Base-by-base conservation (phyloP, 1,284 basidiomycete genomes). In the Fomitopsis pinicola region DNA sequence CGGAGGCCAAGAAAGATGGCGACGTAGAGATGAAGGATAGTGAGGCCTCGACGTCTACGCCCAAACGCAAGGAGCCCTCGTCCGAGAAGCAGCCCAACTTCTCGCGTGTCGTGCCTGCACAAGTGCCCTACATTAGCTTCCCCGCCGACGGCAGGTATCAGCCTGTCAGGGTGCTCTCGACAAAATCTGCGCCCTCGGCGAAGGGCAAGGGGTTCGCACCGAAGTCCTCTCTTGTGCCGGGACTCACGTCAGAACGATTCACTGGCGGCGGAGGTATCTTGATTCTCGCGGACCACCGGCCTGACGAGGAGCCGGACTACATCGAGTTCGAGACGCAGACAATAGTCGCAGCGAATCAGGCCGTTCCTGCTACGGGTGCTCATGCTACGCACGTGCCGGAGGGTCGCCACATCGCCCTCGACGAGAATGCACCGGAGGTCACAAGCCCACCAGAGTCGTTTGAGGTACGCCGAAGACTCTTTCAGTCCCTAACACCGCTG, bases 21-120 rank as follows among this genome's bases (percentile, higher is more conserved):
- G 92, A 92, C 71, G 77, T 87, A 7, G 87, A 91, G 66, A 91
- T 91, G 88, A 91, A 89, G 72, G 68, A 74, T 7, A 86, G 88
- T 40, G 88, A 89, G 14, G 65, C 74, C 10, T 68, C 71, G 30
- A 63, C 72, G 6, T 69, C 76, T 8, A 61, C 72, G 15, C 63
- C 71, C 35, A 82, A 81, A 62, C 86, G 88, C 69, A 91, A 89
- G 72, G 96, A 98, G 71, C 87, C 93, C 0, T 77, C 82, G 1
- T 91, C 82, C 14, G 94, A 97, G 75, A 83, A 80, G 61, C 78
- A 96, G 17, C 78, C 86, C 35, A 99, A 99, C 80, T 91, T 98
- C 71, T 92, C 95, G 14, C 89, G 97, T 57, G 94, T 98, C 19
- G 95, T 92, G 0, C 94, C 97, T 17, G 86, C 89, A 0, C 97